Evolutionary conservation across 2,329 filamentous ascomycete genomes (phyloP), one percentile per base, ranked within the genome.

Genomic region (Fusarium lateritium): DNA sequence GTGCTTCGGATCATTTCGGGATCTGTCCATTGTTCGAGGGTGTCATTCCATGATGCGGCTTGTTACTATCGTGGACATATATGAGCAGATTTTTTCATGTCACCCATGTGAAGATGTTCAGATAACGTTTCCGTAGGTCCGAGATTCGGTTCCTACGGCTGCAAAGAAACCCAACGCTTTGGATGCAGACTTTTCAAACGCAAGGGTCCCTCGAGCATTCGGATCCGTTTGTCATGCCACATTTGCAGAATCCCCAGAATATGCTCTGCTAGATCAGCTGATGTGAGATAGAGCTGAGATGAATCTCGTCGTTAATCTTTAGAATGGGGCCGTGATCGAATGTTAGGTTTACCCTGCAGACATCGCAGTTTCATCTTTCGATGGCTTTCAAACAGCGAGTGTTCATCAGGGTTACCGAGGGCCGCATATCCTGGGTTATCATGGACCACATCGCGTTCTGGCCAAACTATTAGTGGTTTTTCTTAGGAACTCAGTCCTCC

Each of bases 291-390:
- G 31, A 56, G 31, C 51, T 63, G 53, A 46, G 17, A 40, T 42
- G 34, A 50, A 46, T 60, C 45, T 63, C 59, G 28, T 67, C 65
- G 56, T 51, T 40, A 47, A 67, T 71, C 65, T 71, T 17, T 42
- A 47, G 55, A 53, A 47, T 55, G 58, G 62, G 45, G 65, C 40
- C n/a, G n/a, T 34, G 6, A n/a, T 65, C 21, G 24, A 24, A 24
- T 38, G 40, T 11, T 10, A 3, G 5, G 10, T 13, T 31, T 31
- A 31, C 28, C 10, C 28, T 31, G 28, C 28, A 31, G 28, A 31
- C 10, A 6, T 31, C 10, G 28, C 3, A 4, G 5, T 31, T 13
- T 31, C 28, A 31, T 5, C 28, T 13, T 31, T 31, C 28, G 10
- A 13, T 31, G 28, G 28, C 28, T 31, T 31, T 31, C 10, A 31